These are phyloP conservation scores for Cyclospora cayetanensis DNA, from an alignment of 169 alveolate genomes.

Conservation along the genomic window DNA sequence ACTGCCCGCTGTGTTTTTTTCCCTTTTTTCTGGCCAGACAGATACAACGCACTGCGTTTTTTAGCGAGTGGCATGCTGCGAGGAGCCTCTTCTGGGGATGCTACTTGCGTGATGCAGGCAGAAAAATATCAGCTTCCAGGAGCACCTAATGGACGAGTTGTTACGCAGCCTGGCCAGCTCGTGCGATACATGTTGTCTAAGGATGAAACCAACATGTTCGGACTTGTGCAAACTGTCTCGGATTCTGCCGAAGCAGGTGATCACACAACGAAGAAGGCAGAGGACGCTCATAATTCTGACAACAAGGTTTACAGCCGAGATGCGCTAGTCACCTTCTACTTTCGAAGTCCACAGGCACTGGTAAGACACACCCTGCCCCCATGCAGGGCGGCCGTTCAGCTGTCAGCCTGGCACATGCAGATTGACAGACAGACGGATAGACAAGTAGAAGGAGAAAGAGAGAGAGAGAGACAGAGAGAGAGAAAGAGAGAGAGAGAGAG, in stretches of 20 bases:
- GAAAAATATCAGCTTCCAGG: background rate
- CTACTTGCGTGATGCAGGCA: background rate
- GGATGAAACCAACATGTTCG: slow-evolving; percentile 77
- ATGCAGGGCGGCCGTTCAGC: no score
- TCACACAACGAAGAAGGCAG: slow-evolving; percentile 19
- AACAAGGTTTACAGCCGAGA: background rate
- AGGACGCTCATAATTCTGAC: background rate
- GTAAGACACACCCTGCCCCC: background rate
- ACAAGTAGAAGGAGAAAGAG: background rate
- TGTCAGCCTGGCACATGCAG: background rate
- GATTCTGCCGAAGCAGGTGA: slow-evolving; percentile 68
- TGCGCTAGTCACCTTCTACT: slow-evolving; percentile 45
- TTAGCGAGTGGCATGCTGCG: no score
- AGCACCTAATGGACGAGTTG: slow-evolving; percentile 20
- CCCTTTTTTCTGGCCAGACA: no score
- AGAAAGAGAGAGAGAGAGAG: background rate
- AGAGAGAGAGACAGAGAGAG: background rate
- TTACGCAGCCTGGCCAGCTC: slow-evolving; percentile 71
- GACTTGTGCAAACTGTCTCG: slow-evolving; percentile 72
- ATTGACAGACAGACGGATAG: background rate
- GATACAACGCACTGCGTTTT: no score
- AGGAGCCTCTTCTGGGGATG: no score
- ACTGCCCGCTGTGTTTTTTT: no score
- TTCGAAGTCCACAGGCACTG: slow-evolving; percentile 29
- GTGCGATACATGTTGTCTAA: slow-evolving; percentile 73